Percentiles rank a stretch among this genome's conserved stretches.
phyloP scores from a whole-genome alignment of 1,139 yeast genomes.

The Yamadazyma diospyri region DNA sequence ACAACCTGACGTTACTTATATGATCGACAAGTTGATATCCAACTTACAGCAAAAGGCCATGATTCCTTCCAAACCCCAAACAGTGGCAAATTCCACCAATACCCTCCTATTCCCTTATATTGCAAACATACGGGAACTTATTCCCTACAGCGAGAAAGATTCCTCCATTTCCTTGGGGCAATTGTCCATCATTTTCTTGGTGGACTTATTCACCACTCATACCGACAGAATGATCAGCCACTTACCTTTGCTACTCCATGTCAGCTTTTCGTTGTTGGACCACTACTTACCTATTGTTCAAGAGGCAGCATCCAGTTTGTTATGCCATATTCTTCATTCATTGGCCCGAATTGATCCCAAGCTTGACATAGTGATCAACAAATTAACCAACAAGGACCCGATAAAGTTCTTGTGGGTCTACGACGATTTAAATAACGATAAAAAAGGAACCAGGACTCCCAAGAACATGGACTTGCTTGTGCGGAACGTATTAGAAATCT shows the following conservation, averaged over 20 bases:
- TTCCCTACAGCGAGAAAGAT: slow-evolving; percentile 63
- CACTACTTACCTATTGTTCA: slow-evolving; percentile 83
- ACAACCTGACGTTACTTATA: slow-evolving; percentile 51
- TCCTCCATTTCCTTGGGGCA: slow-evolving; percentile 87
- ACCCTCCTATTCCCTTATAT: slow-evolving; percentile 56
- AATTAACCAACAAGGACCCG: slow-evolving; percentile 47
- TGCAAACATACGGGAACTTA: slow-evolving; percentile 60
- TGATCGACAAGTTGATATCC: slow-evolving; percentile 62
- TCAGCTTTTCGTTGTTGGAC: slow-evolving; percentile 75
- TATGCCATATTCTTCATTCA: slow-evolving; percentile 70
- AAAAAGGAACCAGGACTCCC: slow-evolving; percentile 83
- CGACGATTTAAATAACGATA: slow-evolving; percentile 77
- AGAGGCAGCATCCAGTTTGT: slow-evolving; percentile 75
- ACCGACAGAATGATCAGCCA: slow-evolving; percentile 52
- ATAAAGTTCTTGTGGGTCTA: slow-evolving; percentile 66
- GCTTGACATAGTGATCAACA: slow-evolving; percentile 49
- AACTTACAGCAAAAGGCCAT: slow-evolving; percentile 80
- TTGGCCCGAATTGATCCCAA: slow-evolving; percentile 55
- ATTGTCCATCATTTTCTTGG: slow-evolving; percentile 76
- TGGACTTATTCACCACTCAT: slow-evolving; percentile 68
- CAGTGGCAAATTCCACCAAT: slow-evolving; percentile 11
- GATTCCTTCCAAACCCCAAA: slow-evolving; percentile 63
- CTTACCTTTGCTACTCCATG: slow-evolving; percentile 78
- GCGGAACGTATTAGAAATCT: slow-evolving; percentile 58
- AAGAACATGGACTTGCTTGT: slow-evolving; percentile 80